Base-by-base conservation (phyloP, 2,329 filamentous ascomycete genomes). In the Aspergillus jensenii region DNA sequence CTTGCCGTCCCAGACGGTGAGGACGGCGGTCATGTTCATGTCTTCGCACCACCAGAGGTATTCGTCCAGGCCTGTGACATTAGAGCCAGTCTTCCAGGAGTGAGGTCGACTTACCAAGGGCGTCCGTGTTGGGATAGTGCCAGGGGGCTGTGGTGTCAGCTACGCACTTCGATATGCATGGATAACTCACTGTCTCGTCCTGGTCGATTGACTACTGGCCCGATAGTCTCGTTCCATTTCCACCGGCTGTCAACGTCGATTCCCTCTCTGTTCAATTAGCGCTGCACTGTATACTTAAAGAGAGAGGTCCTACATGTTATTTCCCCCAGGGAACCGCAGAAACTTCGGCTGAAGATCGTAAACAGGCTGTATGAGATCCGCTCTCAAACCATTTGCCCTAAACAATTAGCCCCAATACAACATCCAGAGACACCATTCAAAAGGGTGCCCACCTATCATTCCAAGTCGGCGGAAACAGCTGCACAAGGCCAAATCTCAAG, bases 291-390 rank as follows among this genome's bases (percentile, higher is more conserved):
- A 25, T 11, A 9, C 3, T 23, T 3, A 12, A 11, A 14, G 2
- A 7, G 15, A n/a, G 27, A 11, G 3, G 9, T 1, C 71, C 19
- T 67, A 72, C 69, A 88, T 71, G 75, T 86, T 87, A 67, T 87
- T 87, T 8, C 85, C 87, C 6, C 87, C 87, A 0, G 87, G 87
- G 58, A 88, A 83, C 15, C 87, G 81, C 45, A 90, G 78, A 63
- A 88, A 82, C n/a, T 79, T 80, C 0, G 82, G 81, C 52, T 83
- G 81, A 1, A 86, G 67, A 7, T 74, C 78, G 3, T 78, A 81
- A 2, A 88, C 70, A 6, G 80, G 78, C 52, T 82, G 76, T 6
- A 80, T 81, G 51, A 88, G 71, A 51, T 87, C 84, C 8, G 78
- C 70, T 6, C 85, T 75, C 41, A 86, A 73, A 0, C 86, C 86